Conservation (phyloP, 306 rosid species). For the Cicer cuneatum region DNA sequence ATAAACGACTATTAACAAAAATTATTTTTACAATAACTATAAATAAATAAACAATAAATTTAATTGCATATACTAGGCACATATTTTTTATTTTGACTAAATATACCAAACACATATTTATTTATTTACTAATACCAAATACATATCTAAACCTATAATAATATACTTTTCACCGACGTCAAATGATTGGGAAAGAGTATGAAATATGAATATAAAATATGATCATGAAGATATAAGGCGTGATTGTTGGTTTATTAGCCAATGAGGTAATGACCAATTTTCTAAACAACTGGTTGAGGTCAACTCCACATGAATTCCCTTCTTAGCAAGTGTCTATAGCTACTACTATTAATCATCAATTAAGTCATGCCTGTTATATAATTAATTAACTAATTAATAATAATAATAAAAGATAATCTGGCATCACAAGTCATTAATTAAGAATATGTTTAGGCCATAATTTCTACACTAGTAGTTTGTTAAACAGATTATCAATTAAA, state of each 20-base stretch:
- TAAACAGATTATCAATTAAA: slow-evolving; percentile 16
- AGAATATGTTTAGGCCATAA: slow-evolving; percentile 36
- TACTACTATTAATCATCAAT: slow-evolving; percentile 31
- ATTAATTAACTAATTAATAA: background rate
- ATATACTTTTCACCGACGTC: slow-evolving; percentile 44
- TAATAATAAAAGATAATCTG: slow-evolving; percentile 41
- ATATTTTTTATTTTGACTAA: too few relatives aligned
- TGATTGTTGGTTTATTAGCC: slow-evolving; percentile 63
- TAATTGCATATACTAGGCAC: too few relatives aligned
- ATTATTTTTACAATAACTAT: too few relatives aligned
- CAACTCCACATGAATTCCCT: slow-evolving; percentile 64
- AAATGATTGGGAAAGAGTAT: slow-evolving; percentile 55
- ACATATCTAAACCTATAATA: background rate
- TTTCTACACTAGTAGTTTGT: background rate
- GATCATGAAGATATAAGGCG: slow-evolving; percentile 55
- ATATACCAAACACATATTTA: too few relatives aligned
- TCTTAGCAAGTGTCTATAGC: slow-evolving; percentile 33
- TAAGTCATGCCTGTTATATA: slow-evolving; percentile 21
- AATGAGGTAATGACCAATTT: slow-evolving; percentile 48
- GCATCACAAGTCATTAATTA: slow-evolving; percentile 41
- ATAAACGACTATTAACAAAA: too few relatives aligned
- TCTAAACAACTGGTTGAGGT: slow-evolving; percentile 56
- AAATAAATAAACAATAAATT: too few relatives aligned
- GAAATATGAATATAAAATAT: slow-evolving; percentile 43
- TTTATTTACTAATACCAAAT: too few relatives aligned